Evolutionary conservation across 805 yeast species (phyloP), one percentile per base, ranked within the genome.

Genomic region (Cyberlindnera maritima): DNA sequence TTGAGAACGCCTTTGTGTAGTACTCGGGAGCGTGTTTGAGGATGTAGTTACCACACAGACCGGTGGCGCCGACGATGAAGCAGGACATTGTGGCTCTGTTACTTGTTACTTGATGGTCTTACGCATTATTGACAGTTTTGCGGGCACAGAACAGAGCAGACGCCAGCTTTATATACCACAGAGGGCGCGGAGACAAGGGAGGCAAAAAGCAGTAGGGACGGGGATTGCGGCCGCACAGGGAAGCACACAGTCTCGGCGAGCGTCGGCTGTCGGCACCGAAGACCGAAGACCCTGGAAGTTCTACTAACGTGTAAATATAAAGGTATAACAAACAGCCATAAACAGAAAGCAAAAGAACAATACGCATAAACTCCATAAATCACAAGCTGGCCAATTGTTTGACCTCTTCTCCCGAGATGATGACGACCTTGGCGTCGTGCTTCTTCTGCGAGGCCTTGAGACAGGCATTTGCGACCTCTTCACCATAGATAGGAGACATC

Each of bases 31-130:
- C 64, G 23, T 64, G 64, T 44, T 70, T 74, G 45, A 87, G 60
- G 49, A 87, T 74, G 20, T 69, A 72, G 20, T 71, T 56, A 10
- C 96, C 97, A 47, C 85, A 83, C 18, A 88, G 67, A 2, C 96
- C 96, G 1, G 96, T 88, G 26, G 90, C 76, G 2, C 96, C 96
- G 38, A 87, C 62, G 14, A 75, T 57, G 39, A 76, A 65, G 12
- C 51, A 49, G 14, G 56, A 38, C 52, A 50, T 49, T 28, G 28
- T 25, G 28, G 28, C 11, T 25, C 11, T 11, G 8, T 25, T 8
- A 25, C 11, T 8, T 25, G 31, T 28, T 28, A 11, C 4, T 28
- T 28, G n/a, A 28, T 28, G 31, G n/a, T 5, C 5, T 28, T 28
- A 21, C 25, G 25, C n/a, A n/a, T n/a, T n/a, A n/a, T n/a, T n/a